Percentiles rank a stretch among this genome's conserved stretches.
phyloP scores from a whole-genome alignment of 805 yeast genomes.

The Kodamaea jinghongensis region DNA sequence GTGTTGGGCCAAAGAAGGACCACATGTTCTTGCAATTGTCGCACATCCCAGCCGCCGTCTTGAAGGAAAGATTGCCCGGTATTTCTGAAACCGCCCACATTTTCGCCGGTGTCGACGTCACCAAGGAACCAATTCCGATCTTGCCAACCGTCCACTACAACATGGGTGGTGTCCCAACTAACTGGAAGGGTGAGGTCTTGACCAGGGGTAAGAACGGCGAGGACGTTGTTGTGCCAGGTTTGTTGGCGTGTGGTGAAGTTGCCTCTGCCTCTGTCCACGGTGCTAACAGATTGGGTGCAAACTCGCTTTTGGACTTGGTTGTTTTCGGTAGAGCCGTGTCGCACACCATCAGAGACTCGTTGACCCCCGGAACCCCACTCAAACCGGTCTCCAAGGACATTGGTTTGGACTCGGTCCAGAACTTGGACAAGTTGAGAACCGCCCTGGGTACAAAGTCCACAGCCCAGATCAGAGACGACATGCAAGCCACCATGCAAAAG shows the following conservation, averaged over 20 bases:
- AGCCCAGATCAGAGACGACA: conserved; percentile 81
- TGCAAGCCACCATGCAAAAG: conserved; percentile 95
- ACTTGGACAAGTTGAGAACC: conserved; percentile 83
- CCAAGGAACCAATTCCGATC: conserved; percentile 98
- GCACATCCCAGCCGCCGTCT: conserved; percentile 87
- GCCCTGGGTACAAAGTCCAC: conserved; percentile 82
- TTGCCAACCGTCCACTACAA: conserved; percentile 98
- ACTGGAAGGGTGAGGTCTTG: conserved; percentile 92
- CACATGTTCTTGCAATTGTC: conserved; percentile 93
- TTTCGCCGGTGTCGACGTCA: conserved; percentile 98
- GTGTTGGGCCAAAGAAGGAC: conserved; percentile 95
- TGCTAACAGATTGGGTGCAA: conserved; percentile 98
- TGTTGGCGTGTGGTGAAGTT: conserved; percentile 97
- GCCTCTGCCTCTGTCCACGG: conserved; percentile 99
- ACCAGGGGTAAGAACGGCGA: conserved; percentile 82
- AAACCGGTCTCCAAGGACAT: conserved; percentile 78
- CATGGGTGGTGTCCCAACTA: conserved; percentile 99
- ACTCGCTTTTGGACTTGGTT: conserved; percentile 92
- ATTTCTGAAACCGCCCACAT: conserved; percentile 97
- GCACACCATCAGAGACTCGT: conserved; percentile 79
- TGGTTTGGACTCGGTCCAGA: conserved; percentile 86
- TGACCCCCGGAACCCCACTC: conserved; percentile 86
- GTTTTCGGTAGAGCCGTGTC: conserved; percentile 99
- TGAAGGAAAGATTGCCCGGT: conserved; percentile 97
- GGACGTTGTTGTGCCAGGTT: conserved; percentile 88